phyloP scores from a whole-genome alignment of 495 filamentous ascomycete genomes.

The Darksidea phi region DNA sequence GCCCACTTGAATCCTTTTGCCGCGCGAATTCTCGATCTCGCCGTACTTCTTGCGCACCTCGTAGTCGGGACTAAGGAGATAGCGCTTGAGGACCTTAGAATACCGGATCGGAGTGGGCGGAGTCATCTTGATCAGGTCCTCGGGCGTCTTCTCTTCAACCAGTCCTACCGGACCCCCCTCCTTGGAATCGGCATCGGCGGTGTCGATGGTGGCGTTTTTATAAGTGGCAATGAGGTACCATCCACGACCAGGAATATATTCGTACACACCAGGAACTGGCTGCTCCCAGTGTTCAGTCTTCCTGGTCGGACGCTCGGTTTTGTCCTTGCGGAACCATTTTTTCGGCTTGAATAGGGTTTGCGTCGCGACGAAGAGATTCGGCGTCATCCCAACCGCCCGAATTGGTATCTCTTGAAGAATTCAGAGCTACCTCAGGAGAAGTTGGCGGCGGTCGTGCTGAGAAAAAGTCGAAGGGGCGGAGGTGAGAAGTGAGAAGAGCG shows the following conservation, averaged over 20 bases:
- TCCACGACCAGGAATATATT: conserved; percentile 39
- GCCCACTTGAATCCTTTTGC: conserved; percentile 9
- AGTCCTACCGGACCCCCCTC: background rate
- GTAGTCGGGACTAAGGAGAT: conserved; percentile 36
- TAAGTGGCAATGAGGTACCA: conserved; percentile 39
- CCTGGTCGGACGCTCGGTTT: conserved; percentile 21
- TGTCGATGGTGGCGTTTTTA: background rate
- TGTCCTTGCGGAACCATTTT: conserved; percentile 36
- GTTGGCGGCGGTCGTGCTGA: background rate
- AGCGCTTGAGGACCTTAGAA: conserved; percentile 35
- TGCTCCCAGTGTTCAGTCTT: conserved; percentile 38
- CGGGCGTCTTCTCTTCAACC: background rate
- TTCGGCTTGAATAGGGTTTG: conserved; percentile 36
- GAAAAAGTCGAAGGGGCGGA: background rate
- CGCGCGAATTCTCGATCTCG: conserved; percentile 14
- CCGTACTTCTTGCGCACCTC: conserved; percentile 34
- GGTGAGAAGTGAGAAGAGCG: background rate
- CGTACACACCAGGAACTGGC: conserved; percentile 36
- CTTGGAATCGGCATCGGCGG: background rate
- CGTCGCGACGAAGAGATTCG: conserved; percentile 38
- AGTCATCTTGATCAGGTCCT: conserved; percentile 15
- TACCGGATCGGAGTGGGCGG: conserved; percentile 33
- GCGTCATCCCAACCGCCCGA: conserved; percentile 31
- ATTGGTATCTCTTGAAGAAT: background rate
- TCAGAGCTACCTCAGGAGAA: background rate